These are phyloP conservation scores for Candida alai DNA, from an alignment of 805 yeast species.

Conservation along the genomic window DNA sequence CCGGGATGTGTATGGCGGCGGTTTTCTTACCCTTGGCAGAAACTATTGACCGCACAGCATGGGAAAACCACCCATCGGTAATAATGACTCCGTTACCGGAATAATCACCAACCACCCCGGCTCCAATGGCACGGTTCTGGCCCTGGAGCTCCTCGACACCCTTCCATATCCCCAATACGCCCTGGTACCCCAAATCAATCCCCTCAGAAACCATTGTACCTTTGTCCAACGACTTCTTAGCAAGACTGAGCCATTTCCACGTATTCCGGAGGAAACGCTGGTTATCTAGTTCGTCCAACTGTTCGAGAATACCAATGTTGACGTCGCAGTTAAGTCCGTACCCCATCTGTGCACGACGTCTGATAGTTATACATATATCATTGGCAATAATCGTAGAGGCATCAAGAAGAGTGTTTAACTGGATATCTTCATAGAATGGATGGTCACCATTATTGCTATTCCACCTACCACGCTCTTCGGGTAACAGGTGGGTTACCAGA, in stretches of 20 bases:
- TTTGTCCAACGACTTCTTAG: slow-evolving; percentile 58
- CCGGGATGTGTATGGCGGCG: slow-evolving; percentile 42
- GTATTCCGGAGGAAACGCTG: slow-evolving; percentile 59
- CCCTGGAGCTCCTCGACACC: slow-evolving; percentile 50
- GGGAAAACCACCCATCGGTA: slow-evolving; percentile 40
- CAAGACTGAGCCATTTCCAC: slow-evolving; percentile 88
- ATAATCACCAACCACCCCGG: no score
- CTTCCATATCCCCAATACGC: slow-evolving; percentile 88
- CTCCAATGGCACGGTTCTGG: slow-evolving; percentile 40
- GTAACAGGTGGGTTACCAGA: no score
- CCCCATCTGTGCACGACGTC: slow-evolving; percentile 66
- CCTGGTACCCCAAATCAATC: slow-evolving; percentile 80
- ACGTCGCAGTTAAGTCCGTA: slow-evolving; percentile 66
- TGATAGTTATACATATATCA: slow-evolving; percentile 72
- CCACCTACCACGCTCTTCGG: not conserved
- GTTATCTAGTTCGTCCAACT: slow-evolving; percentile 47
- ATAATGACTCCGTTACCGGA: slow-evolving; percentile 18
- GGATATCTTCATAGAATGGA: slow-evolving; percentile 21
- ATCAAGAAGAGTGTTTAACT: slow-evolving; percentile 28
- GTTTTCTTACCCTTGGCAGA: slow-evolving; percentile 45
- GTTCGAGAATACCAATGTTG: slow-evolving; percentile 59
- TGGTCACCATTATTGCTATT: not conserved
- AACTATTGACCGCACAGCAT: slow-evolving; percentile 51
- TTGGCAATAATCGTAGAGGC: slow-evolving; percentile 49
- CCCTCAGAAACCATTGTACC: slow-evolving; percentile 66